Conservation (phyloP, 2,329 filamentous ascomycete genomes). For the Apiospora malaysiana region DNA sequence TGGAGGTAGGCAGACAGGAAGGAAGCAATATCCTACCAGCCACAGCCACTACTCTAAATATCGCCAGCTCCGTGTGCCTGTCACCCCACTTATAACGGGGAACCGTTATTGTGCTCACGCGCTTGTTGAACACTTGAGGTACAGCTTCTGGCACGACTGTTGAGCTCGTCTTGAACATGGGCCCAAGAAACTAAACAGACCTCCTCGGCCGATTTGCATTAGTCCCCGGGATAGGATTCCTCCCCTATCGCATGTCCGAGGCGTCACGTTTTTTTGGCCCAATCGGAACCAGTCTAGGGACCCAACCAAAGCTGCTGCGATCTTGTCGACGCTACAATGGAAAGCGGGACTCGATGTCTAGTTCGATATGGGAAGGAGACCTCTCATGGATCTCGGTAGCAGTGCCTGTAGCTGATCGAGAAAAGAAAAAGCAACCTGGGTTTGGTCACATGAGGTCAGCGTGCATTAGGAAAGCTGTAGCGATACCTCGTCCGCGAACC, state of each 20-base stretch:
- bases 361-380: background rate
- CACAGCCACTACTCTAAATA: constrained; percentile 6
- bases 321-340: background rate
- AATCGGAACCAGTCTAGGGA: background rate
- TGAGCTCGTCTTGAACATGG: background rate
- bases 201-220: background rate
- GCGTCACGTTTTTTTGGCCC: background rate
- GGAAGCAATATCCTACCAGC: constrained; percentile 11
- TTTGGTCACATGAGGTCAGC: constrained; percentile 13
- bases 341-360: background rate
- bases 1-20: no score
- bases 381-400: constrained; percentile 5
- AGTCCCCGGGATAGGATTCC: background rate
- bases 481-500: background rate
- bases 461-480: background rate
- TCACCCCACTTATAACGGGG: constrained; percentile 10
- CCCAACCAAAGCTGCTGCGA: background rate
- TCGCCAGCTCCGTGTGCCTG: constrained; percentile 4
- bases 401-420: background rate
- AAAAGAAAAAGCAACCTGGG: background rate
- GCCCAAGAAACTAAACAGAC: background rate
- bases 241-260: background rate
- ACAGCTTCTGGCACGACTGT: background rate
- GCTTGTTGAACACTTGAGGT: background rate
- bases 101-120: background rate